A percentile compares a stretch with the other conserved stretches of the same genome.
Conservation (phyloP, 1,139 yeast species). For the Pichia sp. region DNA sequence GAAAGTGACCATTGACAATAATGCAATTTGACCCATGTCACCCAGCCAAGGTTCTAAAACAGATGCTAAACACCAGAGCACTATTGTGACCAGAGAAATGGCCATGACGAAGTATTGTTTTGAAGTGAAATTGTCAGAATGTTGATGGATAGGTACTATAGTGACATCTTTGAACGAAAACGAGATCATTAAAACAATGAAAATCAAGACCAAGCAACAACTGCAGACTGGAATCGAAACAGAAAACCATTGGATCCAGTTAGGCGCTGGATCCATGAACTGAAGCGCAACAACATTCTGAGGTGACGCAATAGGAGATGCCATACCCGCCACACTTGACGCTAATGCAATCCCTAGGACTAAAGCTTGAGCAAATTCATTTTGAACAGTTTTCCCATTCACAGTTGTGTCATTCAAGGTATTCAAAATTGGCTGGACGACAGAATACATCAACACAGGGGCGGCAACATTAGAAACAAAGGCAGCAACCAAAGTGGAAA, state of each 20-base stretch:
- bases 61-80: constrained; percentile 81
- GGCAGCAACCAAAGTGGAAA: constrained; percentile 82
- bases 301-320: constrained; percentile 94
- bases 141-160: constrained; percentile 55
- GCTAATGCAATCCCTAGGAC: constrained; percentile 89
- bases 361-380: constrained; percentile 71
- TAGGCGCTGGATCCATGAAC: constrained; percentile 82
- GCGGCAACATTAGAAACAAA: constrained; percentile 98
- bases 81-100: constrained; percentile 67
- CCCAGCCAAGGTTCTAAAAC: constrained; percentile 70
- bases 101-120: constrained; percentile 66
- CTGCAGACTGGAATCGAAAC: constrained; percentile 77
- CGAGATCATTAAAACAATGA: constrained; percentile 66
- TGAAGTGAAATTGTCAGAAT: constrained; percentile 62
- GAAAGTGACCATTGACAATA: constrained; percentile 76
- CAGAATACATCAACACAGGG: constrained; percentile 85
- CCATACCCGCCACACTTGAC: constrained; percentile 92
- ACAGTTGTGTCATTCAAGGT: constrained; percentile 70
- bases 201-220: constrained; percentile 58
- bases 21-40: constrained; percentile 84
- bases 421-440: constrained; percentile 81
- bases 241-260: constrained; percentile 94
- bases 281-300: constrained; percentile 89
- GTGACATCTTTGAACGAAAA: constrained; percentile 59
- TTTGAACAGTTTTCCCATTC: constrained; percentile 16